A percentile compares a stretch with the other conserved stretches of the same genome.
Conservation (phyloP, 805 yeast genomes). For the Vanderwaltozyma polyspora region DNA sequence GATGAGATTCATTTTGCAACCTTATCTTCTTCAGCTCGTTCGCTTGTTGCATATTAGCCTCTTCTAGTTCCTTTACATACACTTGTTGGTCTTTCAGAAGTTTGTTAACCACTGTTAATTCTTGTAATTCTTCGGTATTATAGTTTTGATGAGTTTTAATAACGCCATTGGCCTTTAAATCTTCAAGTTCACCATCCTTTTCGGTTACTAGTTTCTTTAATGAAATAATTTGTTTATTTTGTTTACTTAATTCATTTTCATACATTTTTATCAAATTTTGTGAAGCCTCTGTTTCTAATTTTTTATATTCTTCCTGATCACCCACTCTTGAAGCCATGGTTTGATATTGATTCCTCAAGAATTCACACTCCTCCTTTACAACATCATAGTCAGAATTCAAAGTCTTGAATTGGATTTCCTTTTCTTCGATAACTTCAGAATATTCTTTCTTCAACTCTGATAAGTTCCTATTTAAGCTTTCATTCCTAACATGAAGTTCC, state of each 20-base stretch:
- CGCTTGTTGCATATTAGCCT: conserved; percentile 41
- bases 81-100: conserved; percentile 34
- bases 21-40: conserved; percentile 41
- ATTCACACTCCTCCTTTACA: conserved; percentile 25
- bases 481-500: conserved; percentile 28
- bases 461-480: conserved; percentile 10
- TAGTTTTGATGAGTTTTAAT: conserved; percentile 26
- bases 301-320: conserved; percentile 9
- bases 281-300: conserved; percentile 13
- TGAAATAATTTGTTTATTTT: conserved; percentile 13
- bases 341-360: conserved; percentile 28
- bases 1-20: conserved; percentile 12
- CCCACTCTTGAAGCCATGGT: conserved; percentile 9
- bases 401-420: conserved; percentile 23
- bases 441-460: conserved; percentile 13
- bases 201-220: conserved; percentile 14
- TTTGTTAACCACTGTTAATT: conserved; percentile 23
- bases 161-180: conserved; percentile 24
- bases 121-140: conserved; percentile 27
- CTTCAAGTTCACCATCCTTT: conserved; percentile 20
- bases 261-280: conserved; percentile 13
- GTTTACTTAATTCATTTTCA: conserved; percentile 17
- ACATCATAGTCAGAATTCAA: conserved; percentile 27
- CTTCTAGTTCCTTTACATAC: conserved; percentile 38
- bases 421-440: conserved; percentile 12